Evolutionary conservation across 352 stramenopile species (phyloP).

Genomic region (Phytophthora agathidicida): DNA sequence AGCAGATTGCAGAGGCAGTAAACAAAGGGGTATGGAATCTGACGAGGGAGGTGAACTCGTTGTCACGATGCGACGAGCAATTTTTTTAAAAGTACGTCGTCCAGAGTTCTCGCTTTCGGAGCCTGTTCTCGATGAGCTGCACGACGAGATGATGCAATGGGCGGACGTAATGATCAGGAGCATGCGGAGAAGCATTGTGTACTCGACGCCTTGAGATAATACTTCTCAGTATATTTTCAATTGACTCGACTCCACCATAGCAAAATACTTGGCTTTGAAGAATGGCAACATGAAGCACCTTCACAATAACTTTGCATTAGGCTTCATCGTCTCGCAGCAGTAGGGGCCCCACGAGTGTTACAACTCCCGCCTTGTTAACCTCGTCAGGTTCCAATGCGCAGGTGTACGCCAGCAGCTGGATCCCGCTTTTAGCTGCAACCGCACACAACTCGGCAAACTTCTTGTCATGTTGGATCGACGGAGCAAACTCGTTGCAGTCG

Average conservation of each 20-base stretch:
- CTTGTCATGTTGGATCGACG: conserved; percentile 65
- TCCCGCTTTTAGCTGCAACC: conserved; percentile 45
- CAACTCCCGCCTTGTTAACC: conserved; percentile 28
- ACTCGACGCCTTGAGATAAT: too few relatives aligned
- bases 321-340: conserved; percentile 30
- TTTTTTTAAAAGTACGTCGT: conserved; percentile 20
- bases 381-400: conserved; percentile 63
- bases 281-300: too few relatives aligned
- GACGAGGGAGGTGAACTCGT: conserved; percentile 14
- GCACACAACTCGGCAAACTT: conserved; percentile 71
- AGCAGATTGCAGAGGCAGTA: neutral
- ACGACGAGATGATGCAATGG: conserved; percentile 20
- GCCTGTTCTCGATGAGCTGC: conserved; percentile 5
- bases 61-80: conserved; percentile 32
- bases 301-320: neutral
- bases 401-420: conserved; percentile 69
- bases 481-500: conserved; percentile 75
- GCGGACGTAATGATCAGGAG: conserved; percentile 25
- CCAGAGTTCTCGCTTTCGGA: conserved; percentile 14
- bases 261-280: too few relatives aligned
- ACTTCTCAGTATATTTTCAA: too few relatives aligned
- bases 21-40: neutral
- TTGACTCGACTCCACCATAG: too few relatives aligned
- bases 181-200: conserved; percentile 14
- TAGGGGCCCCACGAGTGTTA: conserved; percentile 48